Base-by-base conservation (phyloP, 768 basidiomycete species). In the Boletus pseudo-olivaceus region DNA sequence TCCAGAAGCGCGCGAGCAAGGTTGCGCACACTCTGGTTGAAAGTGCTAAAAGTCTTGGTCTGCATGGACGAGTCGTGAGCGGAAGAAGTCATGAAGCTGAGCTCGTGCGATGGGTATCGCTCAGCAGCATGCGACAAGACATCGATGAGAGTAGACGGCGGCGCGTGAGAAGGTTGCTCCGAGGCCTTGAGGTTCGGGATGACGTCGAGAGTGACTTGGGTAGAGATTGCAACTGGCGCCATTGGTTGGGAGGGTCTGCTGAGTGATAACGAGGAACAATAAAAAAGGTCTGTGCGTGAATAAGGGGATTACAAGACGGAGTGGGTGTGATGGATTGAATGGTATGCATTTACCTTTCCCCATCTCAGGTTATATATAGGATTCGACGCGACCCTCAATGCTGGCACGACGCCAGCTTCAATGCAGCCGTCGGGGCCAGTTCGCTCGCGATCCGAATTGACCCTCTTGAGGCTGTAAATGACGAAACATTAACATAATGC, bases 61-160 rank as follows among this genome's bases (percentile, higher is more conserved):
- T 47, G 56, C 23, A 66, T 57, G 7, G 58, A 60, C 0, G 64
- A 61, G 52, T 68, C 65, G 27, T 56, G 67, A 30, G 63, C 60
- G 3, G 61, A 66, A 9, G 65, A 68, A 1, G 64, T 54, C 41
- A 67, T 56, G 46, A 68, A 67, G 34, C 54, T 56, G 20, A 67
- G 47, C 34, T 67, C 55, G 45, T 62, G 67, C 1, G 46, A 53
- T 30, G 66, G 66, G 43, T 64, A 67, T 0, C 42, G 59, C 27
- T 54, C 40, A 35, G 56, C 62, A 26, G 62, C 65, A 33, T 59
- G 30, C 19, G 53, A 43, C 38, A 67, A 37, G 39, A 59, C 54
- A 20, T 66, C 64, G 34, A 69, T 47, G 20, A 67, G 62, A 11
- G 65, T 67, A 64, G 59, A 7, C 34, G 62, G 40, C 4, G 23